phyloP scores from a whole-genome alignment of 2,329 filamentous ascomycete species.

The Aureobasidium sp. region DNA sequence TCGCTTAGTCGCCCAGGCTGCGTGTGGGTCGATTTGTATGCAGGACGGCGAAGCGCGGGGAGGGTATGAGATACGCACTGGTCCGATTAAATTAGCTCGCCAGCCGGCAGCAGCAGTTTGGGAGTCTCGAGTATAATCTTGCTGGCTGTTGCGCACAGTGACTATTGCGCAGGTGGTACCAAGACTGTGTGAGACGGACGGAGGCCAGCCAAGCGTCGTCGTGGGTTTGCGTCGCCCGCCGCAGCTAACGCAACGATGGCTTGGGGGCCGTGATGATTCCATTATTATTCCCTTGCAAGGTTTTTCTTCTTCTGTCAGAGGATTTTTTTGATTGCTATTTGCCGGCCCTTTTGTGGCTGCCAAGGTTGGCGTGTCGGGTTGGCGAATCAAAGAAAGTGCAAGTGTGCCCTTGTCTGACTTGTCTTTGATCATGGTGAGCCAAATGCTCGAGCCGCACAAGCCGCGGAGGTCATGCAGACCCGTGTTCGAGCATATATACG shows the following conservation, averaged over 20 bases:
- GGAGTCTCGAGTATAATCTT: constrained; percentile 9
- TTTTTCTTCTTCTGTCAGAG: constrained; percentile 10
- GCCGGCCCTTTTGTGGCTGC: constrained; percentile 15
- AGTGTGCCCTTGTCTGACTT: constrained; percentile 10
- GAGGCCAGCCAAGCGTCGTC: constrained; percentile 15
- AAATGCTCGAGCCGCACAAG: constrained; percentile 13
- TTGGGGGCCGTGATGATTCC: background rate
- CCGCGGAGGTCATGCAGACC: constrained; percentile 14
- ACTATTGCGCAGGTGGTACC: constrained; percentile 1
- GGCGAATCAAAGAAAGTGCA: constrained; percentile 8
- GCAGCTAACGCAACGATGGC: constrained; percentile 13
- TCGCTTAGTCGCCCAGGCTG: constrained; percentile 9
- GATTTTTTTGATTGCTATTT: constrained; percentile 12
- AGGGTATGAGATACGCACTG: constrained; percentile 12
- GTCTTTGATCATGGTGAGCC: constrained; percentile 11
- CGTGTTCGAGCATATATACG: constrained; percentile 13
- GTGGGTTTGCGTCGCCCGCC: constrained; percentile 4
- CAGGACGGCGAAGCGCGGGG: constrained; percentile 15
- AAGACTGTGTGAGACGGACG: constrained; percentile 14
- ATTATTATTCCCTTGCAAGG: constrained; percentile 3
- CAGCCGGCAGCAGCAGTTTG: constrained; percentile 7
- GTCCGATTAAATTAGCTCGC: constrained; percentile 17
- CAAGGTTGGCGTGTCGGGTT: constrained; percentile 8
- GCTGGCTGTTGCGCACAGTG: background rate
- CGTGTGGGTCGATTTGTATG: constrained; percentile 13